Evolutionary conservation across 2,329 filamentous ascomycete species (phyloP).

Genomic region (Epichloe coenophiala): DNA sequence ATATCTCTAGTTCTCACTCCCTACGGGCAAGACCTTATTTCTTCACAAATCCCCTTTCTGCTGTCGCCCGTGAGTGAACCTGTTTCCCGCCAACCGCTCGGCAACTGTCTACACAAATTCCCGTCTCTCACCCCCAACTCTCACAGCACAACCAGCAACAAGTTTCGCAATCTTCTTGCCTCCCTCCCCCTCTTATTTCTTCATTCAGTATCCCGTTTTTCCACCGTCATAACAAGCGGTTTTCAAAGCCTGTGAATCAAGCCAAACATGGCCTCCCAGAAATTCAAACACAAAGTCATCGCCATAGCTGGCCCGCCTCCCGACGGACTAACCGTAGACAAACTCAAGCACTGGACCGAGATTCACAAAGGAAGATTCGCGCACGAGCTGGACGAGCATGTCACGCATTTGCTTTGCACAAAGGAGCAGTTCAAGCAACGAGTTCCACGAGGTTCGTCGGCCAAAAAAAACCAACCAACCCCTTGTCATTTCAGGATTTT

Average conservation of each 20-base stretch:
- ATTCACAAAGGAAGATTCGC: slow-evolving; percentile 47
- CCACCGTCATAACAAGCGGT: too few species aligned
- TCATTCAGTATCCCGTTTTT: too few species aligned
- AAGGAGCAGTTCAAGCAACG: slow-evolving; percentile 43
- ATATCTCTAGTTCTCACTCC: too few species aligned
- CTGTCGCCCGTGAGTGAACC: too few species aligned
- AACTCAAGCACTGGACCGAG: slow-evolving; percentile 53
- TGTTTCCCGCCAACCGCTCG: not conserved
- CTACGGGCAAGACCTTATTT: not conserved
- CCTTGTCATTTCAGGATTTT: too few species aligned
- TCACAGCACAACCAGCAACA: not conserved
- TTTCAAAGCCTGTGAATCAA: not conserved
- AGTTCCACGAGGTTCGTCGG: slow-evolving; percentile 21
- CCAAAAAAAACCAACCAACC: not conserved
- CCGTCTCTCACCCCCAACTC: not conserved
- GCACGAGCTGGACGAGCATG: slow-evolving; percentile 32
- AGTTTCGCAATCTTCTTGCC: not conserved
- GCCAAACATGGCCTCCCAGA: not conserved
- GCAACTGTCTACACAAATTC: not conserved
- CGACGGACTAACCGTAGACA: slow-evolving; percentile 30
- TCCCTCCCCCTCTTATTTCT: not conserved
- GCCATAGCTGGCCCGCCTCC: slow-evolving; percentile 46
- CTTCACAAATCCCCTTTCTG: not conserved
- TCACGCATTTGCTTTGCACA: slow-evolving; percentile 63
- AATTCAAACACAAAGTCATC: slow-evolving; percentile 23